phyloP scores from a whole-genome alignment of 768 basidiomycete genomes.

The Naganishia vishniacii region DNA sequence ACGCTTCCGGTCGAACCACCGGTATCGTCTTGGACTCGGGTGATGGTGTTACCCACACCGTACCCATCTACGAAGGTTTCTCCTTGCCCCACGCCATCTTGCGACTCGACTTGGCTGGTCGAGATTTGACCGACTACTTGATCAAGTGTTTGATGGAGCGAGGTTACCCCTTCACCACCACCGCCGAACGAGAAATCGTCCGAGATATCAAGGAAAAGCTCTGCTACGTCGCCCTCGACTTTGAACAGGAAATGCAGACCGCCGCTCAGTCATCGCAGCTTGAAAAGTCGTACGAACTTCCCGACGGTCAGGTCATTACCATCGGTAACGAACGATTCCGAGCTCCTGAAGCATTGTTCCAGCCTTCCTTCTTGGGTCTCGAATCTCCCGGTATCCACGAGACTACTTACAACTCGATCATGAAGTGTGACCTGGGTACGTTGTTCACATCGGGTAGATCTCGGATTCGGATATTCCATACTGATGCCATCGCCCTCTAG shows the following conservation, averaged over 20 bases:
- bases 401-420: constrained; percentile 72
- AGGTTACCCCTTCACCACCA: constrained; percentile 89
- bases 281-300: constrained; percentile 91
- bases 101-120: constrained; percentile 83
- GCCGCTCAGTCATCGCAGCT: constrained; percentile 81
- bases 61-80: constrained; percentile 95
- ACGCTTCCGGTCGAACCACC: constrained; percentile 91
- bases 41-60: constrained; percentile 92
- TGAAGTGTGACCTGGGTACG: constrained; percentile 49
- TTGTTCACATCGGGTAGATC: background rate
- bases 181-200: constrained; percentile 88
- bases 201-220: constrained; percentile 97
- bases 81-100: constrained; percentile 84
- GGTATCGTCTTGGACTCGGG: constrained; percentile 91
- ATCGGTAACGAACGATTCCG: constrained; percentile 86
- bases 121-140: constrained; percentile 67
- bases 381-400: constrained; percentile 89
- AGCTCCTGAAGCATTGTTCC: constrained; percentile 60
- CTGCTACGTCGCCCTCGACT: constrained; percentile 90
- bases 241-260: constrained; percentile 86
- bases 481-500: constrained; percentile 47
- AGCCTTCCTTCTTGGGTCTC: constrained; percentile 68
- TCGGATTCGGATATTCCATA: background rate
- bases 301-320: constrained; percentile 88
- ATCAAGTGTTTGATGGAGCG: constrained; percentile 61